These are phyloP conservation scores for Lactifluus pinguis DNA, from an alignment of 768 basidiomycete species.

Conservation along the genomic window DNA sequence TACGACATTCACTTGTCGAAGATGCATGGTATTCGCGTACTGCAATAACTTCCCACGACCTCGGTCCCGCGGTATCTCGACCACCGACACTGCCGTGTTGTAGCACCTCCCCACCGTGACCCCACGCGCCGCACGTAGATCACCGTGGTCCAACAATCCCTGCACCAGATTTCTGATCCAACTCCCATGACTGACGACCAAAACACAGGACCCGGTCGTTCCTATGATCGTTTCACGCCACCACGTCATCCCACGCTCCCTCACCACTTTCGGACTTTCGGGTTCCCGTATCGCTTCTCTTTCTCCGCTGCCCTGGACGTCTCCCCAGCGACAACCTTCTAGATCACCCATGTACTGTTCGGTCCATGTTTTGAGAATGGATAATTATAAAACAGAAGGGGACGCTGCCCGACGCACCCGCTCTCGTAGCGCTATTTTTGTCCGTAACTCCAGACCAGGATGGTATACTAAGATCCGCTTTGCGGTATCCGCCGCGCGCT, in stretches of 20 bases:
- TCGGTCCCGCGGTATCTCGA: conserved; percentile 39
- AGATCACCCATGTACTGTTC: conserved; percentile 51
- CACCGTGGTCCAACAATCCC: conserved; percentile 35
- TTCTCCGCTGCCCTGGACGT: background rate
- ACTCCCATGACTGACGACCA: conserved; percentile 62
- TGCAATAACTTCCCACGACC: conserved; percentile 36
- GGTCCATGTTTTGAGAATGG: background rate
- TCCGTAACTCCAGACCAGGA: conserved; percentile 35
- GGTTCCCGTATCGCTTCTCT: conserved; percentile 17
- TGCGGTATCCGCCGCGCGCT: conserved; percentile 64
- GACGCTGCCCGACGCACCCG: conserved; percentile 37
- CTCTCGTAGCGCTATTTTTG: conserved; percentile 48
- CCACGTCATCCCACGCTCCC: conserved; percentile 47
- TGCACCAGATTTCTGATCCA: conserved; percentile 48
- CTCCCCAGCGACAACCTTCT: conserved; percentile 37
- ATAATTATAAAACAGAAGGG: background rate
- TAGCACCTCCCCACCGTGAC: conserved; percentile 29
- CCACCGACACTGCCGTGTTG: conserved; percentile 50
- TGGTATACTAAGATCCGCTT: conserved; percentile 51
- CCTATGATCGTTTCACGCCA: conserved; percentile 42
- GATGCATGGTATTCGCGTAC: conserved; percentile 50
- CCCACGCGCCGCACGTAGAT: conserved; percentile 29
- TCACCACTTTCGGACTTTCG: conserved; percentile 5
- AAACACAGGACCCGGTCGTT: conserved; percentile 23
- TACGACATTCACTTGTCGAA: conserved; percentile 31